Evolutionary conservation across 2,329 filamentous ascomycete species (phyloP), one percentile per base, ranked within the genome.

Genomic region (Diaporthe helianthi): DNA sequence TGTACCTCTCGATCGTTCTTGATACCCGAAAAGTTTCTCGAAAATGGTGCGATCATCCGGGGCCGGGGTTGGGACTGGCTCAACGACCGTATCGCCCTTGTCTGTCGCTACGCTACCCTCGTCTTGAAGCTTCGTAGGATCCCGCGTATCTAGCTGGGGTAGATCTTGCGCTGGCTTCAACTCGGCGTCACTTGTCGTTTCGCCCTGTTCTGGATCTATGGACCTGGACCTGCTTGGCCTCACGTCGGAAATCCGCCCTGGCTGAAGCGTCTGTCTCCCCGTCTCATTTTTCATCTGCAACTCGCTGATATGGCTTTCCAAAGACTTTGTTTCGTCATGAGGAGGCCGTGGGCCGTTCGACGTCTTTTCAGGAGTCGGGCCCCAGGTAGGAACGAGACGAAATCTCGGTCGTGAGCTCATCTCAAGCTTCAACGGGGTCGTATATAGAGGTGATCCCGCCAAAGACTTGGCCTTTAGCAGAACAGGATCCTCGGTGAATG

Each of bases 1-100:
- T 22, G 44, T 17, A 8, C 17, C 52, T 26, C 38, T 67, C 52
- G 17, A 36, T 38, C 65, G 36, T 47, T 69, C 51, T 15, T 36
- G 29, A 22, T 65, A 58, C 19, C 53, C 46, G 13, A 71, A 71
- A 29, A 71, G 44, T 29, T 65, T 64, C 13, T 60, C 36, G 4
- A 65, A 69, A 38, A 71, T 69, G 29, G 69, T 66, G 19, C 46
- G 69, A 13, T 26, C 26, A 31, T 63, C 58, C 24, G 58, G 26
- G 41, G 53, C 24, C 12, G 44, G 46, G 53, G 66, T 3, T 41
- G 49, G 52, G 4, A 26, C 15, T 24, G 65, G 52, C 17, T 58
- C 31, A 29, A 10, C 44, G 26, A 49, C 52, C 24, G 13, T 8
- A 5, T 4, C 22, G 4, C 60, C 12, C 46, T 51, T 13, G 6